Conservation (phyloP, 2,329 filamentous ascomycete species). For the Daldinia sp. region DNA sequence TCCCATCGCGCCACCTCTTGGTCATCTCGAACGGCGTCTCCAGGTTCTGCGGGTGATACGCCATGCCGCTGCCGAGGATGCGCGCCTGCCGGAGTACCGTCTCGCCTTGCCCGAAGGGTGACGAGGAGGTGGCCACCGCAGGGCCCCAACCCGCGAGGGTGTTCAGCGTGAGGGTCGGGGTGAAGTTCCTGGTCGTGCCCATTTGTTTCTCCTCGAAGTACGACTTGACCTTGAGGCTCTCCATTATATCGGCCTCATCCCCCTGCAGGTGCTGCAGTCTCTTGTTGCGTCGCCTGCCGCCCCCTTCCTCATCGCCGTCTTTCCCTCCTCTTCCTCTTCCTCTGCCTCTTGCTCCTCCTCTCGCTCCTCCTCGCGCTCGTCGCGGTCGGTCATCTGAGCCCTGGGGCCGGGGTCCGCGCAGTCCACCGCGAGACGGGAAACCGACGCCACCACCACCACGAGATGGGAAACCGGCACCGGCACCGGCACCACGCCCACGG, state of each 20-base stretch:
- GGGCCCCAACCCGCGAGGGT: conserved; percentile 56
- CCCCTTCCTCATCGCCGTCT: conserved; percentile 12
- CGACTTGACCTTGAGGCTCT: conserved; percentile 43
- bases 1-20: conserved; percentile 43
- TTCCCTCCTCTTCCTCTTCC: neutral
- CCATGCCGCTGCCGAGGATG: conserved; percentile 54
- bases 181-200: conserved; percentile 50
- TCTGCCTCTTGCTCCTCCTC: conserved; percentile 6
- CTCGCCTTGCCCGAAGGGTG: conserved; percentile 51
- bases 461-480: conserved; percentile 16
- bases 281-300: neutral
- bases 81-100: conserved; percentile 55
- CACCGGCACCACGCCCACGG: conserved; percentile 7
- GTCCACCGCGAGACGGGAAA: neutral
- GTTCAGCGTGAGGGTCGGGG: conserved; percentile 50
- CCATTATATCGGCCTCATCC: conserved; percentile 17
- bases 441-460: conserved; percentile 21
- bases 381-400: conserved; percentile 30
- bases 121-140: conserved; percentile 51
- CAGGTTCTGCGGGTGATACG: conserved; percentile 49
- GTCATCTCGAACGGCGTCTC: conserved; percentile 44
- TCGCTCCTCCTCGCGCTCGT: neutral
- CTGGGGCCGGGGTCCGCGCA: neutral
- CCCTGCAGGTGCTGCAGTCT: conserved; percentile 18
- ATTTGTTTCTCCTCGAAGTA: conserved; percentile 48